These are phyloP conservation scores for Mycena polygramma DNA, from an alignment of 768 basidiomycete species.

Conservation along the genomic window DNA sequence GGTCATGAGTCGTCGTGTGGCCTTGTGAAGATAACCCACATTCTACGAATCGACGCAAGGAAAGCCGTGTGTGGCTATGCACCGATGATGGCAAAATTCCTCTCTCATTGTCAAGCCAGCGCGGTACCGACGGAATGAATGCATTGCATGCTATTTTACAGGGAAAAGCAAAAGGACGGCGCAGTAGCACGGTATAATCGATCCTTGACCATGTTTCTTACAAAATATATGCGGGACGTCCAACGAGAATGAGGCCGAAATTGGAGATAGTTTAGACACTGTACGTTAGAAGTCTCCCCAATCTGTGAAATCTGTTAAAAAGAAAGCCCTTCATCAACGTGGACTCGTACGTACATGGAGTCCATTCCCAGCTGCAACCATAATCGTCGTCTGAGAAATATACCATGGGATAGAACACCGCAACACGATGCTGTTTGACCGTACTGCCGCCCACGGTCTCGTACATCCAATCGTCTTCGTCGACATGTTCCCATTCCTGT, in stretches of 20 bases:
- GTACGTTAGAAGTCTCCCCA: slow-evolving; percentile 11
- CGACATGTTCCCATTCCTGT: background rate
- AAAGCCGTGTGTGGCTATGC: slow-evolving; percentile 3
- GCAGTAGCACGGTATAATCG: no score
- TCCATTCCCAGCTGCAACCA: slow-evolving; percentile 10
- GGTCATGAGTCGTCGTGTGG: background rate
- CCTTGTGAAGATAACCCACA: slow-evolving; percentile 18
- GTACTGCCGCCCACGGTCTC: background rate
- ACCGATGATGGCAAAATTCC: background rate
- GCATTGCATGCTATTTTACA: no score
- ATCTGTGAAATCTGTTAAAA: background rate
- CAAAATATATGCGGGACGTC: no score
- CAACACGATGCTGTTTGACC: slow-evolving; percentile 8
- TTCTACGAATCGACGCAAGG: background rate
- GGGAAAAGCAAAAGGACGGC: no score
- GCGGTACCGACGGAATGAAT: no score
- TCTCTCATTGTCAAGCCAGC: background rate
- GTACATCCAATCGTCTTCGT: background rate
- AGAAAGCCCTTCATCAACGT: no score
- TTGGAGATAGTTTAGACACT: no score
- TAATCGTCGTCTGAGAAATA: background rate
- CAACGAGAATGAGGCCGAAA: no score
- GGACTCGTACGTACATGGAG: slow-evolving; percentile 6
- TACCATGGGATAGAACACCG: slow-evolving; percentile 17
- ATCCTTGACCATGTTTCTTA: no score